These are phyloP conservation scores for Russula lepida DNA, from an alignment of 768 basidiomycete genomes.

Conservation along the genomic window DNA sequence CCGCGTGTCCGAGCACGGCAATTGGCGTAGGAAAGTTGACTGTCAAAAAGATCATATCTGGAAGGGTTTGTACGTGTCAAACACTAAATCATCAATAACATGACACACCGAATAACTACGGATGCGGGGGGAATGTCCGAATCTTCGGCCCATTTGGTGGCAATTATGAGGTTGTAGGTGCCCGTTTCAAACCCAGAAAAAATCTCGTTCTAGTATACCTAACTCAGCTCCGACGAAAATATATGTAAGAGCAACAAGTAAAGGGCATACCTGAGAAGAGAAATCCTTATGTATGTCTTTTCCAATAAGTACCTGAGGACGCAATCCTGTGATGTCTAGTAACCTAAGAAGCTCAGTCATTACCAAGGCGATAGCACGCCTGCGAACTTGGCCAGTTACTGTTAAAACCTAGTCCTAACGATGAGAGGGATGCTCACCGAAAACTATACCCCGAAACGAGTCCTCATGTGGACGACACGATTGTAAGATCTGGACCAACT, in stretches of 20 bases:
- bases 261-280: slow-evolving; percentile 29
- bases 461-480: slow-evolving; percentile 46
- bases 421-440: slow-evolving; percentile 37
- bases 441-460: slow-evolving; percentile 54
- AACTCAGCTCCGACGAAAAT: background rate
- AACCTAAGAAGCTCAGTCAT: slow-evolving; percentile 52
- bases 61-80: slow-evolving; percentile 4
- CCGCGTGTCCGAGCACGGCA: slow-evolving; percentile 41
- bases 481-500: slow-evolving; percentile 50
- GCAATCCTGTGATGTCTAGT: slow-evolving; percentile 46
- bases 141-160: slow-evolving; percentile 52
- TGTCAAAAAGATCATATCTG: slow-evolving; percentile 56
- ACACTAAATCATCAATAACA: background rate
- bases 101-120: slow-evolving; percentile 52
- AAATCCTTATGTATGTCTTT: slow-evolving; percentile 29
- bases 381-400: slow-evolving; percentile 38
- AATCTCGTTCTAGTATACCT: slow-evolving; percentile 35
- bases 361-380: slow-evolving; percentile 44
- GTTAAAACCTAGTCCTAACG: background rate
- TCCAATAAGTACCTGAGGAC: slow-evolving; percentile 42
- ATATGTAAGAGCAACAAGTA: background rate
- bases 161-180: slow-evolving; percentile 54
- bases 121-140: slow-evolving; percentile 48
- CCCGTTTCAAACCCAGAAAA: slow-evolving; percentile 45
- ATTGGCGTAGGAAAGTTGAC: slow-evolving; percentile 52